phyloP scores from a whole-genome alignment of 1,284 basidiomycete species.

The Cystobasidium pallidum region DNA sequence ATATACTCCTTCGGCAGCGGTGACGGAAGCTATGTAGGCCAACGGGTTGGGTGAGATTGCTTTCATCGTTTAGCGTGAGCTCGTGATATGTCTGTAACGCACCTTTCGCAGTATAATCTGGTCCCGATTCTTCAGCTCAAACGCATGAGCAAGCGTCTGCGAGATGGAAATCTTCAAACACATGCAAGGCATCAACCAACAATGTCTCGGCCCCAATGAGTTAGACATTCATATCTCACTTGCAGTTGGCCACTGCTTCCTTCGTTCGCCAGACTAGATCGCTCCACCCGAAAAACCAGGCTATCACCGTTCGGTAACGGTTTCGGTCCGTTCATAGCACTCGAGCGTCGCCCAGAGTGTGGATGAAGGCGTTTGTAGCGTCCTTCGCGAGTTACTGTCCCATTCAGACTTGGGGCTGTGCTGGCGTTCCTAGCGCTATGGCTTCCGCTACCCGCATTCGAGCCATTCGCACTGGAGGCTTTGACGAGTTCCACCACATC shows the following conservation, averaged over 20 bases:
- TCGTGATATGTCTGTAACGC: constrained; percentile 15
- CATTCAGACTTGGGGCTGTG: constrained; percentile 6
- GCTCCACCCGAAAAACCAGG: constrained; percentile 23
- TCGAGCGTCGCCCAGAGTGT: background rate
- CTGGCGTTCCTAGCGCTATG: background rate
- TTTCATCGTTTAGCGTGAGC: too few species aligned
- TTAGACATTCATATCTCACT: background rate
- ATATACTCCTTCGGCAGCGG: constrained; percentile 62
- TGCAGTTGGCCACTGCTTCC: constrained; percentile 38
- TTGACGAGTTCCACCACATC: constrained; percentile 39
- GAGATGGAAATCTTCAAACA: constrained; percentile 47
- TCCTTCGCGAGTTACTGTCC: background rate
- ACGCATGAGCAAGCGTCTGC: constrained; percentile 49
- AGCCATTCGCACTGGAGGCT: constrained; percentile 5
- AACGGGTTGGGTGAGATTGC: too few species aligned
- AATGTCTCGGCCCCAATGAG: background rate
- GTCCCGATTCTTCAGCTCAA: constrained; percentile 56
- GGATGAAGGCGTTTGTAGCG: background rate
- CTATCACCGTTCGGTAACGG: constrained; percentile 4
- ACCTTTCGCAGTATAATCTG: constrained; percentile 57
- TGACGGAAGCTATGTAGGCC: constrained; percentile 59
- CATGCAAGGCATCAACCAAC: background rate
- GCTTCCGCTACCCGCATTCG: constrained; percentile 2
- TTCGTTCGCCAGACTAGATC: constrained; percentile 26
- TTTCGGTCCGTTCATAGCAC: background rate